Conservation (phyloP, 1,139 yeast species). For the Martiniozyma asiatica region DNA sequence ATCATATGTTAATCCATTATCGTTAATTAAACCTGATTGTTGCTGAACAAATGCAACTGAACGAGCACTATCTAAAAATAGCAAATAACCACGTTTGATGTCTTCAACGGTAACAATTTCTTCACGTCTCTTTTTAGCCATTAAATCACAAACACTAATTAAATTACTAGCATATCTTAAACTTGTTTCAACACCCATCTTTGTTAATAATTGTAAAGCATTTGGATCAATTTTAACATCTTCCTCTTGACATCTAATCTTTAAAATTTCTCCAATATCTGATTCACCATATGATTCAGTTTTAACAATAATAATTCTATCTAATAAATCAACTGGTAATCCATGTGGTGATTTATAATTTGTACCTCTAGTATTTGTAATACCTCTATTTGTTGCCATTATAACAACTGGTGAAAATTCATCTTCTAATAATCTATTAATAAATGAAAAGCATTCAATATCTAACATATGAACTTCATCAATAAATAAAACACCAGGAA, state of each 20-base stretch:
- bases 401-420: conserved; percentile 95
- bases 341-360: conserved; percentile 94
- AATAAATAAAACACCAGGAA: conserved; percentile 96
- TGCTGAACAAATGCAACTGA: conserved; percentile 69
- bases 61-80: conserved; percentile 81
- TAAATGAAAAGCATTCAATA: conserved; percentile 90
- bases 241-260: conserved; percentile 92
- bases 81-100: conserved; percentile 74
- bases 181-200: conserved; percentile 86
- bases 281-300: conserved; percentile 67
- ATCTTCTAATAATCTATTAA: conserved; percentile 93
- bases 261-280: conserved; percentile 75
- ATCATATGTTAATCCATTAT: conserved; percentile 48
- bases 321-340: conserved; percentile 85
- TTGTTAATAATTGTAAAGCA: conserved; percentile 81
- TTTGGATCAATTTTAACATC: conserved; percentile 79
- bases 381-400: conserved; percentile 97
- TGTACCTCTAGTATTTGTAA: conserved; percentile 86
- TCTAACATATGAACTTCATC: conserved; percentile 99
- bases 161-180: conserved; percentile 88
- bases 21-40: conserved; percentile 59
- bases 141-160: conserved; percentile 78
- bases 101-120: conserved; percentile 65
- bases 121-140: conserved; percentile 72
- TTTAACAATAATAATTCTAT: conserved; percentile 85